Conservation (phyloP, 768 basidiomycete species). For the Kwoniella pini region DNA sequence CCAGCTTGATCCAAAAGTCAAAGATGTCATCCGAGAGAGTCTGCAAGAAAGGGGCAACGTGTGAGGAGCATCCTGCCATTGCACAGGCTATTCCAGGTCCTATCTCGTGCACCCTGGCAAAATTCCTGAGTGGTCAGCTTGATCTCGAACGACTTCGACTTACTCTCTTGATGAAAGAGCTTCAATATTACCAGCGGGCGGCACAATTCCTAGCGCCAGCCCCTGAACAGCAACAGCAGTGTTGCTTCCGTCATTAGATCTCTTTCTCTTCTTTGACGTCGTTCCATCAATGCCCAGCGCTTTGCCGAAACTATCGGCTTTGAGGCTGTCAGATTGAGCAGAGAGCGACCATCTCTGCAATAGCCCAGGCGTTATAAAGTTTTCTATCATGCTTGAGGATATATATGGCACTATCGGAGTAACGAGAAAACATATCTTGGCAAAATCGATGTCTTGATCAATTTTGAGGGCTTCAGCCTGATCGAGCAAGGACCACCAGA, state of each 20-base stretch:
- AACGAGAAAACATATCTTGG: conserved; percentile 14
- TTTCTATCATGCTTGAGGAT: background rate
- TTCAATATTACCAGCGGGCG: background rate
- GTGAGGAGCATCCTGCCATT: conserved; percentile 5
- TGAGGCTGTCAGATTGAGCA: background rate
- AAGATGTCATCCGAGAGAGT: conserved; percentile 11
- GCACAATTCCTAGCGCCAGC: background rate
- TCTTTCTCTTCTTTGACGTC: conserved; percentile 15
- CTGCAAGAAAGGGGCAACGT: background rate
- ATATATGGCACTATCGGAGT: conserved; percentile 13
- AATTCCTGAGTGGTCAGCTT: conserved; percentile 9
- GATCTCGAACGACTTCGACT: background rate
- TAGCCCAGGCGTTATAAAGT: background rate
- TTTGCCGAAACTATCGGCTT: background rate
- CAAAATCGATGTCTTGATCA: conserved; percentile 3
- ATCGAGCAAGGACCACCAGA: conserved; percentile 27
- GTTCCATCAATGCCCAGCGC: background rate
- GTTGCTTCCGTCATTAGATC: conserved; percentile 3
- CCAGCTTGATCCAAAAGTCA: conserved; percentile 14
- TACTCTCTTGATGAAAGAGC: conserved; percentile 1
- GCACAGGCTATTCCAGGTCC: conserved; percentile 6
- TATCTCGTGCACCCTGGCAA: background rate
- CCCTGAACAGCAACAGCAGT: background rate
- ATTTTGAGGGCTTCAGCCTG: background rate
- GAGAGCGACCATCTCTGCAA: background rate